Base-by-base conservation (phyloP, 345 rosid genomes). In the Gossypium mustelinum region DNA sequence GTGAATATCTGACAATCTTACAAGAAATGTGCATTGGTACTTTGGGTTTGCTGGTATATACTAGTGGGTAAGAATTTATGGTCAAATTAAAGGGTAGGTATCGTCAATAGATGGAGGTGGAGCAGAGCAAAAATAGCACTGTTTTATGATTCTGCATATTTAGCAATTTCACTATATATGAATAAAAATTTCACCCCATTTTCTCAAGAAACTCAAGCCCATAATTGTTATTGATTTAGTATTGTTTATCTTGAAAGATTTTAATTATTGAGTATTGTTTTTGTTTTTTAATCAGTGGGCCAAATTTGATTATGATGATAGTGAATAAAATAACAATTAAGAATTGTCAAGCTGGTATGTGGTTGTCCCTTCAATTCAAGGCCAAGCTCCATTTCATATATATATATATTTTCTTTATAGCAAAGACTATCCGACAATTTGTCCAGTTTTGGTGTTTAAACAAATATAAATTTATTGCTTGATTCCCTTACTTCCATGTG, bases 401-500 rank as follows among this genome's bases (percentile, higher is more conserved):
- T 61, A 34, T 34, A 22, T 22, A 22, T 22, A 22, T 22, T 1
- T 68, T 72, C 78, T 76, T 81, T 72, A 25, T 78, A 79, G 78
- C 81, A 75, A 76, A 72, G 75, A 14, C 76, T 56, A 13, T 51
- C 77, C 68, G 82, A 81, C 81, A 82, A 63, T 60, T 34, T 70
- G 76, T 58, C 82, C 81, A 80, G 84, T 43, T 78, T 75, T 79
- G 81, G 85, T 82, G 82, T 12, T 51, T 62, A 71, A 68, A 29
- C 75, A 72, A 39, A 72, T 41, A 52, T 48, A 47, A 45, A 50
- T 51, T 18, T 67, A 50, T 72, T 20, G 10, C 57, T 68, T 79
- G 76, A 70, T 83, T 72, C 83, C 65, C 79, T 69, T 52, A 50
- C 74, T 78, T 76, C 24, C 89, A 86, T 78, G 85, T 81, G 84